phyloP scores from a whole-genome alignment of 257 asterid species.

The Nicotiana paniculata region DNA sequence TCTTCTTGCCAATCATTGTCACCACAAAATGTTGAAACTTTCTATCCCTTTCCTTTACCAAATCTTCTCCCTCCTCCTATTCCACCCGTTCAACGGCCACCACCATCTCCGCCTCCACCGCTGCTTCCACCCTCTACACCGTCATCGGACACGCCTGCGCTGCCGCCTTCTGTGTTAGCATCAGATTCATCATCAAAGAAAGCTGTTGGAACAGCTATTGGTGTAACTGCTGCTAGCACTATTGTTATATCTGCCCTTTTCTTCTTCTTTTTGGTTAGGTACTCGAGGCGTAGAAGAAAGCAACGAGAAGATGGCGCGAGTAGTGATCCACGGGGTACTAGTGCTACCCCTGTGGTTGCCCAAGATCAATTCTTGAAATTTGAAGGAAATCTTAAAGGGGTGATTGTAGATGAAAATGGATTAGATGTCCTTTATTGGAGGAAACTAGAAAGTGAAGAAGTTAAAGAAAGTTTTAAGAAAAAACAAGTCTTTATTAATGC shows the following conservation, averaged over 20 bases:
- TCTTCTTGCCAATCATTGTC: slow-evolving; percentile 29
- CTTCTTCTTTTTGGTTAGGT: slow-evolving; percentile 9
- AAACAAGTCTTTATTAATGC: slow-evolving; percentile 31
- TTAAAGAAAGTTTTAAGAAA: slow-evolving; percentile 37
- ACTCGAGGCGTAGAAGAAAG: background rate
- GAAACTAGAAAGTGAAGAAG: slow-evolving; percentile 42
- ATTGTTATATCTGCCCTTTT: slow-evolving; percentile 8
- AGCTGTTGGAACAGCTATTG: slow-evolving; percentile 43
- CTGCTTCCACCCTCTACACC: slow-evolving; percentile 20
- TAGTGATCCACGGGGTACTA: background rate
- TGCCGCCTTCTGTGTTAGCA: slow-evolving; percentile 11
- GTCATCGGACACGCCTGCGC: background rate
- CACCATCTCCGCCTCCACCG: slow-evolving; percentile 19
- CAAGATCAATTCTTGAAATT: slow-evolving; percentile 35
- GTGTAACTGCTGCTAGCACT: slow-evolving; percentile 13
- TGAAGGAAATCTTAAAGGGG: slow-evolving; percentile 62
- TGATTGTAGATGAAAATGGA: slow-evolving; percentile 87
- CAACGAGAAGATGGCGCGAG: background rate
- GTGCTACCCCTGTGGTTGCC: slow-evolving; percentile 14
- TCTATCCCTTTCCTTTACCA: slow-evolving; percentile 44
- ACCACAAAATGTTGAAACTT: slow-evolving; percentile 59
- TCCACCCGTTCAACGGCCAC: slow-evolving; percentile 3
- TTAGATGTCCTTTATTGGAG: slow-evolving; percentile 92
- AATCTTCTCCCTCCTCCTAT: slow-evolving; percentile 8
- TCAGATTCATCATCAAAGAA: slow-evolving; percentile 29